Base-by-base conservation (phyloP, 805 yeast genomes). In the Myxozyma monticola region DNA sequence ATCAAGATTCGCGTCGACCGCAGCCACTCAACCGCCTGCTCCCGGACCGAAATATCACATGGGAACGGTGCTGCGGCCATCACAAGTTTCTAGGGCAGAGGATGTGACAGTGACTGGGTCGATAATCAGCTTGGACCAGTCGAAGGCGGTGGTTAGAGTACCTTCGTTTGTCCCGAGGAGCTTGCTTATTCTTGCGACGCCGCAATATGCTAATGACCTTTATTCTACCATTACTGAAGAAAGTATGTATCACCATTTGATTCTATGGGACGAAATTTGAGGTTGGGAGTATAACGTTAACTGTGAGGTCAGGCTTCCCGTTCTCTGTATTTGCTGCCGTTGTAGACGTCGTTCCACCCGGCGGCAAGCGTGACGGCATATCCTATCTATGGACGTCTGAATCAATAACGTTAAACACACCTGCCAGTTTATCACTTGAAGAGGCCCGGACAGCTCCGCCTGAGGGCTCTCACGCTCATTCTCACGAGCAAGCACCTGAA, bases 131-230 rank as follows among this genome's bases (percentile, higher is more conserved):
- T n/a, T n/a, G n/a, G n/a, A n/a, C n/a, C n/a, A n/a, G n/a, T n/a
- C n/a, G n/a, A n/a, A n/a, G n/a, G n/a, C 20, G 3, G 31, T 15
- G n/a, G 38, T 5, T 4, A 33, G 7, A 6, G 28, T 12, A 31
- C 51, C 51, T n/a, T 30, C 28, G 37, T 53, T 53, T 25, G 15
- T 20, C 15, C 53, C 57, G 2, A 42, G 24, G n/a, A 40, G 57
- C 7, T 24, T 67, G 15, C 36, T 70, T 2, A 57, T 66, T 3
- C 63, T 68, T 4, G 65, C 62, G 4, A 68, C 74, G 15, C 71
- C 73, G 10, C 62, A 63, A 42, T 57, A 66, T 30, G 68, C 72
- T 12, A 29, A 48, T 8, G 65, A 66, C 36, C 51, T 70, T 35
- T 54, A 51, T 39, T 28, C 22, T 28, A 36, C 54, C 14, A 33